Evolutionary conservation across 208 protist species (phyloP).

Genomic region (Wallacemonas collosoma): DNA sequence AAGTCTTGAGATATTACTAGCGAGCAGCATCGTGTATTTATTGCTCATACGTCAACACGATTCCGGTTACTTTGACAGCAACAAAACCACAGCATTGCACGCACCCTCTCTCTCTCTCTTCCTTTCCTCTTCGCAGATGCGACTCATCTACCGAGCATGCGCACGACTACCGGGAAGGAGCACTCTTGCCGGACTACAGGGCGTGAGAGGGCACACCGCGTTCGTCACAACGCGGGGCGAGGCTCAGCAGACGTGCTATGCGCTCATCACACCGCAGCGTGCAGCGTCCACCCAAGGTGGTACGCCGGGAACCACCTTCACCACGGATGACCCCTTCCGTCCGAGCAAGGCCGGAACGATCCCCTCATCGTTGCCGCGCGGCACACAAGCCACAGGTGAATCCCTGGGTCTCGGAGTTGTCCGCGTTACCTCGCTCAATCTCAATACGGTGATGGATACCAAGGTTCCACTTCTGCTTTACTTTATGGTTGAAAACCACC

Average conservation of each 20-base stretch:
- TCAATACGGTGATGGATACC: slow-evolving; percentile 71
- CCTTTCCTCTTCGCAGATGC: background rate
- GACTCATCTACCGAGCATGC: background rate
- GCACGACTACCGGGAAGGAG: background rate
- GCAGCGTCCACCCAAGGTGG: background rate
- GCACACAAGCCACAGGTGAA: background rate
- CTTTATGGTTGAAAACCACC: slow-evolving; percentile 79
- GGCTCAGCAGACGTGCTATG: background rate
- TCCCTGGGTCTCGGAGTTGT: slow-evolving; percentile 53
- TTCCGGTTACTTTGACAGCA: too few species aligned
- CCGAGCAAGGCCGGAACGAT: slow-evolving; percentile 10
- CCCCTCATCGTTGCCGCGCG: slow-evolving; percentile 4
- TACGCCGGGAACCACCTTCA: background rate
- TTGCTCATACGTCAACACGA: too few species aligned
- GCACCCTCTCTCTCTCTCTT: too few species aligned
- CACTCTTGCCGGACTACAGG: too few species aligned
- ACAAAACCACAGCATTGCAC: too few species aligned
- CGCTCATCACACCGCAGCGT: background rate
- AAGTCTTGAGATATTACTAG: too few species aligned
- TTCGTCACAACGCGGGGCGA: too few species aligned
- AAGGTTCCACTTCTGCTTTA: slow-evolving; percentile 83
- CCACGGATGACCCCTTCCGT: background rate
- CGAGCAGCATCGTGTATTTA: too few species aligned
- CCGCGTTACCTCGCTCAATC: slow-evolving; percentile 64
- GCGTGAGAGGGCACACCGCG: too few species aligned